These are phyloP conservation scores for Citrullus amarus DNA, from an alignment of 306 rosid genomes.

Conservation along the genomic window DNA sequence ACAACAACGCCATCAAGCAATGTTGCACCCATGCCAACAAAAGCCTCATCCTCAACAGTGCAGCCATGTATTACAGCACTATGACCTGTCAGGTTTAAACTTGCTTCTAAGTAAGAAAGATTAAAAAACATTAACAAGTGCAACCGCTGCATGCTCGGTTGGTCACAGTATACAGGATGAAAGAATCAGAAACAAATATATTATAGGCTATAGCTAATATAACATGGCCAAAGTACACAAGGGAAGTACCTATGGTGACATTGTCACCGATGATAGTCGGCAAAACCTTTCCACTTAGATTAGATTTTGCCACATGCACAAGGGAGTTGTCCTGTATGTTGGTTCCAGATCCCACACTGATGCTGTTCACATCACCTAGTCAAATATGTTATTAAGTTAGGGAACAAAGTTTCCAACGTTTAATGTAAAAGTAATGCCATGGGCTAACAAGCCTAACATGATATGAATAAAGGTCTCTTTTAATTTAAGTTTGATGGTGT, in stretches of 20 bases:
- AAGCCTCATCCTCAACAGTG: slow-evolving; percentile 95
- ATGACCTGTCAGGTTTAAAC: slow-evolving; percentile 42
- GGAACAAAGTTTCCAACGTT: background rate
- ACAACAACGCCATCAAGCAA: slow-evolving; percentile 84
- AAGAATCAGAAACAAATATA: background rate
- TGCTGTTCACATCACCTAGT: slow-evolving; percentile 82
- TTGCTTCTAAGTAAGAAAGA: background rate
- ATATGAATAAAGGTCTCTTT: background rate
- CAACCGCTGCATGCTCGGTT: background rate
- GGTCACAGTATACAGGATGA: background rate
- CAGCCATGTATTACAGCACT: slow-evolving; percentile 91
- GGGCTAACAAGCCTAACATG: background rate
- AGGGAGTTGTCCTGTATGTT: slow-evolving; percentile 95
- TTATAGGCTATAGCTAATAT: background rate
- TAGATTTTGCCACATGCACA: slow-evolving; percentile 84
- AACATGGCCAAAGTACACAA: slow-evolving; percentile 10
- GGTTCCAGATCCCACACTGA: slow-evolving; percentile 84
- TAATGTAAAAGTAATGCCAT: background rate
- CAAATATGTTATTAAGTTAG: background rate
- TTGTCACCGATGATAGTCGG: slow-evolving; percentile 83
- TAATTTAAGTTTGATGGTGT: background rate
- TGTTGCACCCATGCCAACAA: slow-evolving; percentile 93
- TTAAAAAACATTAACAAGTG: background rate
- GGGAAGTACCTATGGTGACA: slow-evolving; percentile 65
- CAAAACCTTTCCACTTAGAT: slow-evolving; percentile 75